These are phyloP conservation scores for Globisporangium carolinianum DNA, from an alignment of 352 stramenopile genomes.

Conservation along the genomic window DNA sequence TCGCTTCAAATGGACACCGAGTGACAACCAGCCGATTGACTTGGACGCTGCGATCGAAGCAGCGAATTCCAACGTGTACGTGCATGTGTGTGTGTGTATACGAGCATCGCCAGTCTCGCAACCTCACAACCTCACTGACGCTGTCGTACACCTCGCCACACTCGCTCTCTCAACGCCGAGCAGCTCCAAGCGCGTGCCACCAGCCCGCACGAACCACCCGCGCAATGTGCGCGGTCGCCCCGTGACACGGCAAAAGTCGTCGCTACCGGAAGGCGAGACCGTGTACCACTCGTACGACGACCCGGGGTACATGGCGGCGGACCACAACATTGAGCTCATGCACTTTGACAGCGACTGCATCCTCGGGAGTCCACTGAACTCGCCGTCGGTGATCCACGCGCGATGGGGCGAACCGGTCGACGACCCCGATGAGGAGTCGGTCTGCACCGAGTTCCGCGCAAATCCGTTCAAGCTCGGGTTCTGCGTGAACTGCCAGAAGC, in stretches of 20 bases:
- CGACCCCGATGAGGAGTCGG: constrained; percentile 73
- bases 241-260: constrained; percentile 18
- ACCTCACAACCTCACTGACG: not conserved
- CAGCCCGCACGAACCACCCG: constrained; percentile 2
- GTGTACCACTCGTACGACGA: constrained; percentile 78
- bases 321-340: constrained; percentile 45
- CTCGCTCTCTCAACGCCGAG: not conserved
- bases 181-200: not conserved
- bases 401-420: constrained; percentile 80
- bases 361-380: constrained; percentile 65
- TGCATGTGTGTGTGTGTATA: not conserved
- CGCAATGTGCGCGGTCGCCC: constrained; percentile 21
- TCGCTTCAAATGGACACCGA: constrained; percentile 19
- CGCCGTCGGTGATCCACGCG: constrained; percentile 75
- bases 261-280: constrained; percentile 20
- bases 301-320: constrained; percentile 50
- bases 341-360: constrained; percentile 78
- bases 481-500: constrained; percentile 88
- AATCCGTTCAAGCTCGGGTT: constrained; percentile 86
- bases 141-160: not conserved
- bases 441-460: constrained; percentile 72
- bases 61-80: constrained; percentile 13
- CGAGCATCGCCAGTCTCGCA: not conserved
- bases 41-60: constrained; percentile 19
- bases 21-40: constrained; percentile 15